Base-by-base conservation (phyloP, 2,329 filamentous ascomycete species). In the Colletotrichum salicis region DNA sequence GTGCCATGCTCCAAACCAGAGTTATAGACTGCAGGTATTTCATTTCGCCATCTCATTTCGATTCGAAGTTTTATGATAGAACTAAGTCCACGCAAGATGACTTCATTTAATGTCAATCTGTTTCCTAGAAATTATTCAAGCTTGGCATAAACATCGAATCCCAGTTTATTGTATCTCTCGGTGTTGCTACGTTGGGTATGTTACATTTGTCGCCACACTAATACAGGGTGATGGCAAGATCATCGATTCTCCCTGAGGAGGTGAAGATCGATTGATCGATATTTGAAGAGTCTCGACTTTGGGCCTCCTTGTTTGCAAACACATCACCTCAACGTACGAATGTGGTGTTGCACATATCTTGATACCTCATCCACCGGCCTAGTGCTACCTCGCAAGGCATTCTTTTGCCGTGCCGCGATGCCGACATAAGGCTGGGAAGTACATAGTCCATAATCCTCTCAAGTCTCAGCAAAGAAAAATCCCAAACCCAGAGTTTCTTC, bases 401-500 rank as follows among this genome's bases (percentile, higher is more conserved):
- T 48, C 19, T 48, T 48, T 33, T 41, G 22, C 22, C 51, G 64
- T 56, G 57, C 37, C 48, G 27, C 19, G 37, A 52, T 70, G 27
- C 68, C 56, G 51, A 33, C 12, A 4, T 24, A 22, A 48, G 41
- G 41, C 41, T 22, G 10, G 41, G 41, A 22, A 48, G 41, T 48
- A 48, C 15, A 37, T 15, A 27, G 29, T 10, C 11, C 24, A 55
- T 19, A 29, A 33, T 10, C 11, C n/a, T 35, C 33, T 33, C 45
- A 24, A 27, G 52, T 54, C 51, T 59, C 58, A 52, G 5, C 56
- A 58, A 7, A 58, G 48, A 56, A 48, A 62, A 41, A 31, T 62
- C 54, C 59, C 67, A 68, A 52, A 67, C 58, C 15, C 12, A 5
- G 10, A 11, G 24, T n/a, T 59, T 48, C 52, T 57, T 48, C 33